These are phyloP conservation scores for Gymnopilus junonius DNA, from an alignment of 768 basidiomycete species.

Conservation along the genomic window DNA sequence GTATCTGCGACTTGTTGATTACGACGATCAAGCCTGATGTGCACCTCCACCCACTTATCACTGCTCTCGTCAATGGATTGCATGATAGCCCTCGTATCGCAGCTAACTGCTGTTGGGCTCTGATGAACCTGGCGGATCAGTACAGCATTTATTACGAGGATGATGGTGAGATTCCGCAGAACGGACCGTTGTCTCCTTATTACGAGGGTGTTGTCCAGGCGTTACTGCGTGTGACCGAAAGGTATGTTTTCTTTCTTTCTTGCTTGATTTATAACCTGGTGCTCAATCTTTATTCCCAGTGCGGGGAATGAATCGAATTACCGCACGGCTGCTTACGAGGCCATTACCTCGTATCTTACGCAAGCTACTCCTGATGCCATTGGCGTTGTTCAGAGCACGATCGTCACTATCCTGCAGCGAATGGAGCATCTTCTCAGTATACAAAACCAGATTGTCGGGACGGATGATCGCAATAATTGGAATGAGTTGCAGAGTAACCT, in stretches of 20 bases:
- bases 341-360: conserved; percentile 85
- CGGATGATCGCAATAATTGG: conserved; percentile 98
- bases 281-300: conserved; percentile 38
- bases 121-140: conserved; percentile 96
- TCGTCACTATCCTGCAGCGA: conserved; percentile 80
- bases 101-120: conserved; percentile 93
- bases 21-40: conserved; percentile 86
- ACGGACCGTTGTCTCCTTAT: conserved; percentile 81
- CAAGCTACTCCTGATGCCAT: conserved; percentile 83
- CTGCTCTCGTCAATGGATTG: conserved; percentile 82
- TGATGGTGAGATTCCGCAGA: conserved; percentile 54
- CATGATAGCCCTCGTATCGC: conserved; percentile 84
- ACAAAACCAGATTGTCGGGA: conserved; percentile 93
- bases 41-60: conserved; percentile 82
- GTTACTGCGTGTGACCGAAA: conserved; percentile 86
- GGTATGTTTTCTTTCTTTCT: conserved; percentile 44
- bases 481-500: conserved; percentile 97
- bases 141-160: conserved; percentile 71
- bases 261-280: not conserved
- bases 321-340: conserved; percentile 95
- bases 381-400: conserved; percentile 79
- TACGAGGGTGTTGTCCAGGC: conserved; percentile 87
- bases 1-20: conserved; percentile 91
- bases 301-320: conserved; percentile 89
- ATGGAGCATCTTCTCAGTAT: conserved; percentile 88